Base-by-base conservation (phyloP, 2,329 filamentous ascomycete species). In the Cladosporium sp. region DNA sequence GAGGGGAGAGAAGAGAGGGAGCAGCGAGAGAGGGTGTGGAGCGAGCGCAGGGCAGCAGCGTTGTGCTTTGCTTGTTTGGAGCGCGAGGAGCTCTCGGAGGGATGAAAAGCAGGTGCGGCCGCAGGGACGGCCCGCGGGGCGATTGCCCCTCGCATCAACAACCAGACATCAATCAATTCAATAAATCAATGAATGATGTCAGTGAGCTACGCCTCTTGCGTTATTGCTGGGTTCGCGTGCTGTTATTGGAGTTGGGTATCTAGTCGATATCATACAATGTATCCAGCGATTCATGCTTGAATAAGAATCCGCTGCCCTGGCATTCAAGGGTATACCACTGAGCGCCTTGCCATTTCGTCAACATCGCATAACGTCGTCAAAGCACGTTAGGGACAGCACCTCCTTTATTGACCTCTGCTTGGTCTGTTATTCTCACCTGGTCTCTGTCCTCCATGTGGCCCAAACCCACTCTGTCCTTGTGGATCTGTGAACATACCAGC, bases 21-120 rank as follows among this genome's bases (percentile, higher is more conserved):
- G 37, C n/a, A 39, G 40, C 17, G n/a, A 50, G 15, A 10, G 39
- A 36, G 37, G 56, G 47, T 42, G 45, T 37, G 49, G 34, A 52
- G 35, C 20, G 24, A 19, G 13, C 3, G 49, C 20, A 24, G 34
- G 47, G 47, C 34, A 50, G 32, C 32, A 36, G 10, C 45, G 24
- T 15, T 25, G 24, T 48, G 45, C 25, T 35, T 24, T 48, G 45
- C 25, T 35, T 24, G 22, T 39, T 48, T 48, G 22, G 20, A n/a
- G 42, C 22, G n/a, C n/a, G n/a, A n/a, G n/a, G n/a, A 25, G 42
- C 22, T 45, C 22, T 25, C 25, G 15, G 42, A 45, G 42, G 42
- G 42, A 45, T 45, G 24, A 28, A 45, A 45, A 45, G 42, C 24
- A 45, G 42, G 42, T 45, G 42, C 42, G 22, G 22, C 42, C 22